Base-by-base conservation (phyloP, 1,139 yeast species). In the Geotrichum citri-aurantii region DNA sequence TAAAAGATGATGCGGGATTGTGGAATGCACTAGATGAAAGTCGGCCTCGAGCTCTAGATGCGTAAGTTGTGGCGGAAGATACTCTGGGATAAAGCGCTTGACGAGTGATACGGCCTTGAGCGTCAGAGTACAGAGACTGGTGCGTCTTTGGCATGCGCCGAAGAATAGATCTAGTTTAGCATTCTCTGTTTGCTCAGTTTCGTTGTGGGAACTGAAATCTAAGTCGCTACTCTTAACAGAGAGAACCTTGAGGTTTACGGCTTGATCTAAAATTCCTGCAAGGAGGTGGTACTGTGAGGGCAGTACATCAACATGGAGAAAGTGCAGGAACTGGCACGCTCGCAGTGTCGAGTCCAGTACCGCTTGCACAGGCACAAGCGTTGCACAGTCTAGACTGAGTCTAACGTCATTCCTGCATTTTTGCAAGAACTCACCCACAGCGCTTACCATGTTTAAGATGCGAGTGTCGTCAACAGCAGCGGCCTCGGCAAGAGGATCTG, bases 341-440 rank as follows among this genome's bases (percentile, higher is more conserved):
- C 11, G 24, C 11, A 40, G 48, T 14, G 40, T 42, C 12, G 54
- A 40, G n/a, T 40, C 27, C 10, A 51, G 37, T 17, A 51, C 44
- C 26, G 26, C 40, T 14, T 51, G 54, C 17, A 51, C 54, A 14
- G 54, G 54, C 10, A 26, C 44, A 23, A 51, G 37, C 42, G 27
- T 51, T 17, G 54, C 54, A 42, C 48, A 51, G 37, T 51, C 54
- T 14, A 51, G 37, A 24, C 54, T 51, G 31, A 51, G 54, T 48
- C 54, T 47, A 37, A 51, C 54, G 26, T 19, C 17, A 33, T 42
- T 29, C 14, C 19, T 17, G 17, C 17, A 37, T 6, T 42, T 47
- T 40, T 44, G 37, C 17, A 51, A 37, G 23, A 51, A 51, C 44
- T 51, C 44, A 17, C 54, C 49, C 23, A 51, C 37, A 42, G 26